These are phyloP conservation scores for Aureobasidium sp. DNA, from an alignment of 2,329 filamentous ascomycete genomes.

Conservation along the genomic window DNA sequence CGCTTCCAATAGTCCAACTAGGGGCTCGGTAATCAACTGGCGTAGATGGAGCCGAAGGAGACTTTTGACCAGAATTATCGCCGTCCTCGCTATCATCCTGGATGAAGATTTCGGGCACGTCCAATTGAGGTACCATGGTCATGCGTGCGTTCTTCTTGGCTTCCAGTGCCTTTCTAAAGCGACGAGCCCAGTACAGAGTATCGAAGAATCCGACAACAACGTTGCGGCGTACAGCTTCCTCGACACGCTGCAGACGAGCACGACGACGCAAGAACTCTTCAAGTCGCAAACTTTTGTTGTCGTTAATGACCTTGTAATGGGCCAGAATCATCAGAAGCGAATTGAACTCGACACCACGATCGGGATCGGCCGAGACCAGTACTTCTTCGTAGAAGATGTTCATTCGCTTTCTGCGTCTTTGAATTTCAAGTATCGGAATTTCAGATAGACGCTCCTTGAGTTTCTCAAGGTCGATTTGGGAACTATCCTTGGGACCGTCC, in stretches of 20 bases:
- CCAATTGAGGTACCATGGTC: slow-evolving; percentile 60
- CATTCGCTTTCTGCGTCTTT: slow-evolving; percentile 67
- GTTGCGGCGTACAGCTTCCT: slow-evolving; percentile 86
- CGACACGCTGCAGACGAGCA: slow-evolving; percentile 82
- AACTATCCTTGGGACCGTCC: slow-evolving; percentile 26
- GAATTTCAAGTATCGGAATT: slow-evolving; percentile 70
- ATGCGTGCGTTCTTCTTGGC: slow-evolving; percentile 66
- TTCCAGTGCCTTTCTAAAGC: slow-evolving; percentile 70
- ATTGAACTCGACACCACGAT: slow-evolving; percentile 85
- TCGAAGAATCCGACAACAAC: slow-evolving; percentile 94
- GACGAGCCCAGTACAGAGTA: slow-evolving; percentile 79
- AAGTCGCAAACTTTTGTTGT: slow-evolving; percentile 81
- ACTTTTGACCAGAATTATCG: neutral
- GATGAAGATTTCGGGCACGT: slow-evolving; percentile 80
- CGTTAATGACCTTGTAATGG: slow-evolving; percentile 97
- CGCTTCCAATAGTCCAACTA: slow-evolving; percentile 27
- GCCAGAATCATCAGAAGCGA: slow-evolving; percentile 90
- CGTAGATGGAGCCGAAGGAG: slow-evolving; percentile 24
- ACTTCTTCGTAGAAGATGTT: slow-evolving; percentile 98
- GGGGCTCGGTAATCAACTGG: slow-evolving; percentile 25
- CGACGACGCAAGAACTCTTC: slow-evolving; percentile 92
- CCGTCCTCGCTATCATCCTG: slow-evolving; percentile 59
- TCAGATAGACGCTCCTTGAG: slow-evolving; percentile 65
- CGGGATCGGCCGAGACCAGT: slow-evolving; percentile 82
- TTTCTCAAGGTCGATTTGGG: slow-evolving; percentile 61